Conservation (phyloP, 139 green algal species). For the Marvania coccoides region DNA sequence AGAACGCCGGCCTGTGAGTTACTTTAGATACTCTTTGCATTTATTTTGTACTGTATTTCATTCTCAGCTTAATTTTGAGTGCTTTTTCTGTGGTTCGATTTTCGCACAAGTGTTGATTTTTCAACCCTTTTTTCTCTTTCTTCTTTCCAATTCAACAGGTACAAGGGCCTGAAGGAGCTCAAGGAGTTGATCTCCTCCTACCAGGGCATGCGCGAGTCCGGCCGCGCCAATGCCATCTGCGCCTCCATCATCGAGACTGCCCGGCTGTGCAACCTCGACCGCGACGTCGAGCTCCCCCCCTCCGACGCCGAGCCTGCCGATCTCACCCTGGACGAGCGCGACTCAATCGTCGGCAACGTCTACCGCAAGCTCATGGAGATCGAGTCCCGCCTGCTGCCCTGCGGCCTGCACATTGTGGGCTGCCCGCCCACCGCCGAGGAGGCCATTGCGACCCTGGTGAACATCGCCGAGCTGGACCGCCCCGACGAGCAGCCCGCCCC, state of each 20-base stretch:
- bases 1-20: slow-evolving; percentile 99
- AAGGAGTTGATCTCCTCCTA: slow-evolving; percentile 96
- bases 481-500: slow-evolving; percentile 68
- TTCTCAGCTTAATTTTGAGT: too few relatives aligned
- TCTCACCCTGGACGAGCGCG: slow-evolving; percentile 68
- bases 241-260: slow-evolving; percentile 96
- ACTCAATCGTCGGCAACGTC: slow-evolving; percentile 76
- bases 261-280: slow-evolving; percentile 94
- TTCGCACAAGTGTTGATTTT: too few relatives aligned
- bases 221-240: slow-evolving; percentile 79
- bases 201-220: slow-evolving; percentile 82
- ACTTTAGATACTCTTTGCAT: not conserved
- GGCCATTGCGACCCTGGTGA: slow-evolving; percentile 95
- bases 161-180: slow-evolving; percentile 78
- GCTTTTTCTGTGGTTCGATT: too few relatives aligned
- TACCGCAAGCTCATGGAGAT: slow-evolving; percentile 98
- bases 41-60: not conserved
- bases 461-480: slow-evolving; percentile 96
- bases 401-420: slow-evolving; percentile 95
- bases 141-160: slow-evolving; percentile 19
- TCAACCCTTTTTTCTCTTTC: not conserved
- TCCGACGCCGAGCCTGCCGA: slow-evolving; percentile 54
- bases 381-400: slow-evolving; percentile 94
- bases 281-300: slow-evolving; percentile 82
- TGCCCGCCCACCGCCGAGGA: slow-evolving; percentile 84